Base-by-base conservation (phyloP, 352 stramenopile genomes). In the Phytophthora meadii region DNA sequence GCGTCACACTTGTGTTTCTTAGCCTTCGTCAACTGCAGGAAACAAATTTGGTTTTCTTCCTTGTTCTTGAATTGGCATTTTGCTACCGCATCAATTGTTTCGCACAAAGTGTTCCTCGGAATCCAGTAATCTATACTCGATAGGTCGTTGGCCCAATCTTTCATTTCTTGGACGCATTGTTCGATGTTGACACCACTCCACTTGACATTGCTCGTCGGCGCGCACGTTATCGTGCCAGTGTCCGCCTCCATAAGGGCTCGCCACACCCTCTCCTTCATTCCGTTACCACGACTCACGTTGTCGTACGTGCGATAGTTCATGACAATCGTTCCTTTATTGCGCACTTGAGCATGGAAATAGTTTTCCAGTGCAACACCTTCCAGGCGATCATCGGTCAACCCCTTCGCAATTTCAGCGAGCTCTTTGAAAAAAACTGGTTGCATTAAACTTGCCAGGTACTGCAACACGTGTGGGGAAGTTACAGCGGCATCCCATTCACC, bases 21-120 rank as follows among this genome's bases (percentile, higher is more conserved):
- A 22, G 34, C 19, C 28, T 50, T 65, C 12, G 45, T 64, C 22
- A 55, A 49, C 46, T 56, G 30, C 46, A 64, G 52, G n/a, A 59
- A 50, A 37, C 37, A 59, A 42, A 41, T 41, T n/a, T 30, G 46
- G 48, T 28, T 42, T 24, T 48, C 27, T 25, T 46, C 2, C 15
- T 46, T n/a, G 40, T 19, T 24, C n/a, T n/a, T 5, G 19, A 44
- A 48, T 12, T 30, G 28, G 2, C 53, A 60, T 34, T 60, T 60
- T 40, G 17, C 53, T 25, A 60, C 40, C 8, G 53, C 39, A 60
- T 60, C 53, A 5, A 60, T 52, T 37, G 25, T 41, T 48, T 58
- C 25, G 24, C 36, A 30, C 51, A 58, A 49, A 51, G 8, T 60
- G 14, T 27, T 32, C 17, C n/a, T 27, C 22, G 42, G 53, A n/a